A percentile compares a stretch with the other conserved stretches of the same genome.
phyloP scores from a whole-genome alignment of 129 eudicot species.

The Erigeron canadensis region DNA sequence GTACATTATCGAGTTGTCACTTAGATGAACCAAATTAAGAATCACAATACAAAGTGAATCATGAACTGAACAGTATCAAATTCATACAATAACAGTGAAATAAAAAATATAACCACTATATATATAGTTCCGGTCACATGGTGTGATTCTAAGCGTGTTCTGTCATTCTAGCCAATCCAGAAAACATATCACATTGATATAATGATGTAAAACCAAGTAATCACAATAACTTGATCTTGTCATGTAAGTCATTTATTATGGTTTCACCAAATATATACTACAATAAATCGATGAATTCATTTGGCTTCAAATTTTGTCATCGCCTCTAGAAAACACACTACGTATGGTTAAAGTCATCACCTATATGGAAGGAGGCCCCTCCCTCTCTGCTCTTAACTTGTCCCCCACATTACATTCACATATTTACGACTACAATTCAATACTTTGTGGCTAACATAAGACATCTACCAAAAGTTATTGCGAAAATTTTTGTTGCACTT shows the following conservation, averaged over 20 bases:
- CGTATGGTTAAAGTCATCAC: background rate
- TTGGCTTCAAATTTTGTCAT: background rate
- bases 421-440: background rate
- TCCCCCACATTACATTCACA: constrained; percentile 5
- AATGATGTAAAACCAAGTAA: background rate
- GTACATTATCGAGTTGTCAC: background rate
- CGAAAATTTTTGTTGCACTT: constrained; percentile 6
- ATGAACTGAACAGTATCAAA: background rate
- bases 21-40: background rate
- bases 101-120: background rate
- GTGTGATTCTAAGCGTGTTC: background rate
- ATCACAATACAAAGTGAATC: background rate
- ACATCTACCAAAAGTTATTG: constrained; percentile 20
- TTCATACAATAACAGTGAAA: background rate
- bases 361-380: constrained; percentile 12
- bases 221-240: background rate
- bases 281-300: background rate
- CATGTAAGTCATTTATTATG: background rate
- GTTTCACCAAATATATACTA: background rate
- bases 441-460: constrained; percentile 12
- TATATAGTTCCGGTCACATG: background rate
- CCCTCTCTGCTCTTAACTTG: background rate
- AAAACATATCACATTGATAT: background rate
- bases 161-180: background rate
- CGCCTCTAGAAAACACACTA: background rate